Evolutionary conservation across 306 rosid genomes (phyloP).

Genomic region (Castanopsis chinensis): DNA sequence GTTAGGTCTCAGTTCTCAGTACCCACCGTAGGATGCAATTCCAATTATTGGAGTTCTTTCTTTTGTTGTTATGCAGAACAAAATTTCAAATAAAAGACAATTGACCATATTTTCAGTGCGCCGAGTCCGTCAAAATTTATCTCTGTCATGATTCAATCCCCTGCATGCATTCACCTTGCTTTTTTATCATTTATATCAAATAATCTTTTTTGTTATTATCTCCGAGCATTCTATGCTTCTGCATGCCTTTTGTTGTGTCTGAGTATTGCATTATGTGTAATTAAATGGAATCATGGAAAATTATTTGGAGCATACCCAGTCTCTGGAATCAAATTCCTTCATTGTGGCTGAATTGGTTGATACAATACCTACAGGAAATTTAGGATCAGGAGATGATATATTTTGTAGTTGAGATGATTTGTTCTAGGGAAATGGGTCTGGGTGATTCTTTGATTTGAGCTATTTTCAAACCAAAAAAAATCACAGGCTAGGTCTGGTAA

Average conservation of each 20-base stretch:
- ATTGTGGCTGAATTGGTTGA: too few relatives aligned
- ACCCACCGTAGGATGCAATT: neutral
- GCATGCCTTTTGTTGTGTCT: neutral
- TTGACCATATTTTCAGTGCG: neutral
- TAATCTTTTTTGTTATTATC: neutral
- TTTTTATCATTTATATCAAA: neutral
- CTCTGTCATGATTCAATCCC: neutral
- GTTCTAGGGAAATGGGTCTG: too few relatives aligned
- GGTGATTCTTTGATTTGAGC: too few relatives aligned
- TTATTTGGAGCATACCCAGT: too few relatives aligned
- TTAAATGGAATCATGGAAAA: too few relatives aligned
- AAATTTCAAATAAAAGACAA: neutral
- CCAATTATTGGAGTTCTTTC: constrained; percentile 19
- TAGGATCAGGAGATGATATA: too few relatives aligned
- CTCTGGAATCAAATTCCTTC: too few relatives aligned
- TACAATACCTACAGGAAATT: too few relatives aligned
- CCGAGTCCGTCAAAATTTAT: neutral
- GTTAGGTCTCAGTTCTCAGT: constrained; percentile 12
- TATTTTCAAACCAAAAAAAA: too few relatives aligned
- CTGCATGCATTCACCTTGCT: neutral
- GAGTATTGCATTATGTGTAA: neutral
- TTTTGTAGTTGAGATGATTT: too few relatives aligned
- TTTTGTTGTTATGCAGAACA: neutral
- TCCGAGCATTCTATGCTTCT: neutral
- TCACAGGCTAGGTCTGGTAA: too few relatives aligned